Evolutionary conservation across 805 yeast species (phyloP).

Genomic region (Starmerella apicola): DNA sequence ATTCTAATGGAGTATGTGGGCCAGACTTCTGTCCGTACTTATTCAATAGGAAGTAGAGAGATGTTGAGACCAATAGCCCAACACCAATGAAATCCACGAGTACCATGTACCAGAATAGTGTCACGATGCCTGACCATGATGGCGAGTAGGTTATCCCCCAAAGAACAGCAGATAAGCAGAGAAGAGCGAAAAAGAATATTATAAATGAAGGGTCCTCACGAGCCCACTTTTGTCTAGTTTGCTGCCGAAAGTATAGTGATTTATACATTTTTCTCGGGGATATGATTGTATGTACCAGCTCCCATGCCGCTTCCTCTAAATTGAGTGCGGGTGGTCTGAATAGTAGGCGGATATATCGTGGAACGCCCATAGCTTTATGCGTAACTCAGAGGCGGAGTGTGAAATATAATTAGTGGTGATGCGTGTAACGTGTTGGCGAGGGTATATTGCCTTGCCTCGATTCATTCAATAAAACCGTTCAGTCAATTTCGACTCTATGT

Average conservation of each 20-base stretch:
- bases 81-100: slow-evolving; percentile 63
- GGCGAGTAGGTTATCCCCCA: slow-evolving; percentile 84
- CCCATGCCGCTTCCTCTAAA: slow-evolving; percentile 90
- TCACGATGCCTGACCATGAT: slow-evolving; percentile 44
- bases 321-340: slow-evolving; percentile 71
- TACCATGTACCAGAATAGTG: slow-evolving; percentile 70
- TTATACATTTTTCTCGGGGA: slow-evolving; percentile 75
- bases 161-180: slow-evolving; percentile 64
- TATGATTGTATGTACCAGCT: slow-evolving; percentile 57
- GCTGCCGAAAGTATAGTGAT: slow-evolving; percentile 69
- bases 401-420: too few relatives aligned
- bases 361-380: slow-evolving; percentile 21
- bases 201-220: slow-evolving; percentile 89
- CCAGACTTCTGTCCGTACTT: slow-evolving; percentile 34
- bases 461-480: too few relatives aligned
- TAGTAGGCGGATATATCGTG: slow-evolving; percentile 31
- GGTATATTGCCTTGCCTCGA: too few relatives aligned
- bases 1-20: slow-evolving; percentile 39
- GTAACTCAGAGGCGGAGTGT: too few relatives aligned
- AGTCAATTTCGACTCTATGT: too few relatives aligned
- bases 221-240: slow-evolving; percentile 67
- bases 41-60: slow-evolving; percentile 62
- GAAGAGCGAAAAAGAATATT: slow-evolving; percentile 51
- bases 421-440: too few relatives aligned
- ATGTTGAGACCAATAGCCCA: slow-evolving; percentile 58